A percentile compares a stretch with the other conserved stretches of the same genome.
Conservation (phyloP, 1,139 yeast species). For the Sugiyamaella sp. region DNA sequence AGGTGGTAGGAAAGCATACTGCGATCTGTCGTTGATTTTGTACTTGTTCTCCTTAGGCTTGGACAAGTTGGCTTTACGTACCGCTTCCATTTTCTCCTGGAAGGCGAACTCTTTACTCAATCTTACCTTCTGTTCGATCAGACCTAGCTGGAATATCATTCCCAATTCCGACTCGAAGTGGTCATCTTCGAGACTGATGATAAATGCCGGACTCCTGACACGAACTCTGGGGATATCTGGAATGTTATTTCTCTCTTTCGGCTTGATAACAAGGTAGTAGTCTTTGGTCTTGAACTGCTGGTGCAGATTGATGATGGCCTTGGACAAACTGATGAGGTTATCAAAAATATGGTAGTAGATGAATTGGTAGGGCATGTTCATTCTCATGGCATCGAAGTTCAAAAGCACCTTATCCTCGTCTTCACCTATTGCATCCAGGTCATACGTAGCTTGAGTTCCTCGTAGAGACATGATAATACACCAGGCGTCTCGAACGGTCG, state of each 20-base stretch:
- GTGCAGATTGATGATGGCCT: slow-evolving; percentile 59
- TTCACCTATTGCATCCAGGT: slow-evolving; percentile 22
- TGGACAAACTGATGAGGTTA: slow-evolving; percentile 61
- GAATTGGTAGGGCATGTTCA: slow-evolving; percentile 61
- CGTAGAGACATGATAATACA: slow-evolving; percentile 42
- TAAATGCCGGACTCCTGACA: slow-evolving; percentile 52
- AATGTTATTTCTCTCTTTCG: slow-evolving; percentile 35
- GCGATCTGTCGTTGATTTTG: not conserved
- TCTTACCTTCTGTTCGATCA: slow-evolving; percentile 68
- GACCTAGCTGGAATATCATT: slow-evolving; percentile 76
- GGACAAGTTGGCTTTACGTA: slow-evolving; percentile 5
- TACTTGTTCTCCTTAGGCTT: not conserved
- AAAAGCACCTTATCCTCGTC: slow-evolving; percentile 32
- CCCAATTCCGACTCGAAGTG: slow-evolving; percentile 81
- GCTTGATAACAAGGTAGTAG: slow-evolving; percentile 48
- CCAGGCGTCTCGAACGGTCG: slow-evolving; percentile 53
- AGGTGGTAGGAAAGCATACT: too few relatives aligned
- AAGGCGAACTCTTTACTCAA: slow-evolving; percentile 59
- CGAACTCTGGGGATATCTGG: slow-evolving; percentile 56
- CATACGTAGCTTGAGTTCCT: slow-evolving; percentile 33
- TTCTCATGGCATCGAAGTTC: slow-evolving; percentile 41
- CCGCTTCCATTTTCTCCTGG: slow-evolving; percentile 45
- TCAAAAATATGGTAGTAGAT: slow-evolving; percentile 68
- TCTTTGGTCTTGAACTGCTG: slow-evolving; percentile 53
- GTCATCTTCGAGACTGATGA: slow-evolving; percentile 71